Evolutionary conservation across 805 yeast species (phyloP).

Genomic region (Zygosaccharomyces bailii): DNA sequence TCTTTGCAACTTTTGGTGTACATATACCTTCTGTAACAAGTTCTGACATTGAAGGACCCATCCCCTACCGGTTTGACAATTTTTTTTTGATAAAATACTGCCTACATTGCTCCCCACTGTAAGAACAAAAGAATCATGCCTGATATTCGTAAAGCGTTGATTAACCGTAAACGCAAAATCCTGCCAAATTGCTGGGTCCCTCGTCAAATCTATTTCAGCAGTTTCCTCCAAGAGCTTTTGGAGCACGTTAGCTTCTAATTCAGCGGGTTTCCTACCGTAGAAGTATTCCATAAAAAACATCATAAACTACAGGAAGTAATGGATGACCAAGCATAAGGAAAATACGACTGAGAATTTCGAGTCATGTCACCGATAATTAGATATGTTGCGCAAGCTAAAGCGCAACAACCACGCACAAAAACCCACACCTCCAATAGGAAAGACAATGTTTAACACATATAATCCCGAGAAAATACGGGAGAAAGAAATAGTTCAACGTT

Average conservation of each 20-base stretch:
- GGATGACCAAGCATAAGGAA: constrained; percentile 1
- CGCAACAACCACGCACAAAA: background rate
- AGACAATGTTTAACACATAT: background rate
- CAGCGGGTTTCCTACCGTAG: background rate
- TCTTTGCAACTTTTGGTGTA: background rate
- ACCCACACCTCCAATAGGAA: background rate
- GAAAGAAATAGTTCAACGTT: background rate
- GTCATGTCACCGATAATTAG: too few species aligned
- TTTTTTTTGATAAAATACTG: constrained; percentile 2
- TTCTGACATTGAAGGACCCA: background rate
- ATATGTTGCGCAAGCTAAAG: background rate
- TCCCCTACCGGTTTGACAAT: constrained; percentile 6
- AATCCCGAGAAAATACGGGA: background rate
- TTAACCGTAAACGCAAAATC: constrained; percentile 1
- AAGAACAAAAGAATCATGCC: background rate
- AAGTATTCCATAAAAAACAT: constrained; percentile 2
- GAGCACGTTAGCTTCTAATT: background rate
- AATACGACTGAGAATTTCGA: background rate
- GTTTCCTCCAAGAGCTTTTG: constrained; percentile 2
- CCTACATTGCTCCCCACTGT: constrained; percentile 6
- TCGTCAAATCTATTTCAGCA: background rate
- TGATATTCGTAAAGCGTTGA: background rate
- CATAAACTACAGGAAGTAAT: constrained; percentile 1
- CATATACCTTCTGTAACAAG: background rate
- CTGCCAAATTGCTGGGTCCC: constrained; percentile 8